Evolutionary conservation across 495 filamentous ascomycete genomes (phyloP).

Genomic region (Paragyromitra xinjiangensis): DNA sequence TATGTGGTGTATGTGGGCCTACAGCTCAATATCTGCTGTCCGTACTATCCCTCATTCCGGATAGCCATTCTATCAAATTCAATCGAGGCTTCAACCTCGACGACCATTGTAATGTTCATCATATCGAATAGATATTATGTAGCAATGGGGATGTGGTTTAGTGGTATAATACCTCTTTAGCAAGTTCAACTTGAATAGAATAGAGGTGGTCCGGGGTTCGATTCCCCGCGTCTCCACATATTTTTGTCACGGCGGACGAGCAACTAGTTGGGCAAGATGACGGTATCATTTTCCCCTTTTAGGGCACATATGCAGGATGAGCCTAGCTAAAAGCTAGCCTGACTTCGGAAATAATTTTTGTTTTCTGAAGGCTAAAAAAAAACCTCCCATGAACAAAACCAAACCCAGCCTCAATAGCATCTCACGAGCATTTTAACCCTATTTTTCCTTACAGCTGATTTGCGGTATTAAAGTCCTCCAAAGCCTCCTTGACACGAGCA

Average conservation of each 20-base stretch:
- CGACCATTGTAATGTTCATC: too few relatives aligned
- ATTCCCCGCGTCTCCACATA: slow-evolving; percentile 59
- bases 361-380: neutral
- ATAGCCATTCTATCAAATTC: too few relatives aligned
- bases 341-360: neutral
- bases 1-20: too few relatives aligned
- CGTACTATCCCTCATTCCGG: too few relatives aligned
- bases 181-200: slow-evolving; percentile 9
- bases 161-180: slow-evolving; percentile 24
- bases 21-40: too few relatives aligned
- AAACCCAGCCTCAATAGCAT: neutral
- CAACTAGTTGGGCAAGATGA: neutral
- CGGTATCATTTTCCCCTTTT: neutral
- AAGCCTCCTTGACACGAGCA: slow-evolving; percentile 76
- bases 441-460: slow-evolving; percentile 73
- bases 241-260: neutral
- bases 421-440: too few relatives aligned
- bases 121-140: neutral
- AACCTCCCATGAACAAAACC: neutral
- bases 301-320: neutral
- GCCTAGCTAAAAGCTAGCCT: neutral
- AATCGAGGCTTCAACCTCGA: too few relatives aligned
- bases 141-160: slow-evolving; percentile 8
- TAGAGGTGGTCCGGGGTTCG: slow-evolving; percentile 60
- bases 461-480: slow-evolving; percentile 90